A percentile compares a stretch with the other conserved stretches of the same genome.
phyloP scores from a whole-genome alignment of 345 rosid species.

The Turnera subulata region DNA sequence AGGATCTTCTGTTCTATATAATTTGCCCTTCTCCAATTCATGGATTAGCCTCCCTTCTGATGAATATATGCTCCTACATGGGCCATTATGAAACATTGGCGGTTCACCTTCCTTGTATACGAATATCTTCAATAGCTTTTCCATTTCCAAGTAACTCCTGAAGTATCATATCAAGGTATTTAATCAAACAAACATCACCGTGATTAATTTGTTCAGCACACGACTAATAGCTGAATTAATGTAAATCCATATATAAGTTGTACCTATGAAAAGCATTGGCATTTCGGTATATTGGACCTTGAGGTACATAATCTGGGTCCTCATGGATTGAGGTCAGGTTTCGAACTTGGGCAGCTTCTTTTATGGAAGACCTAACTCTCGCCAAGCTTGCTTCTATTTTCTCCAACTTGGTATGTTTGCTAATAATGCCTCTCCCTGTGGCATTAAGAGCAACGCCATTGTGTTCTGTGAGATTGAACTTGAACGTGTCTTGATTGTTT shows the following conservation, averaged over 20 bases:
- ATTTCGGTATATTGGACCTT: constrained; percentile 38
- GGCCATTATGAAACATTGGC: constrained; percentile 34
- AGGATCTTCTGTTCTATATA: constrained; percentile 42
- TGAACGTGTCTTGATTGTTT: not conserved
- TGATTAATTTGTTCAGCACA: too few relatives aligned
- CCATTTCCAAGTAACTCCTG: constrained; percentile 45
- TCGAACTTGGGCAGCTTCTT: constrained; percentile 28
- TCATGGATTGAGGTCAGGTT: constrained; percentile 26
- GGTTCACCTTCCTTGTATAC: constrained; percentile 39
- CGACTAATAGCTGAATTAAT: too few relatives aligned
- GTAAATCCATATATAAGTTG: not conserved
- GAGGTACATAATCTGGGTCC: constrained; percentile 32
- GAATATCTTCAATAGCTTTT: constrained; percentile 32
- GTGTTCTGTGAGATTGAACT: constrained; percentile 1
- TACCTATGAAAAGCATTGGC: constrained; percentile 39
- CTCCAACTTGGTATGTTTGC: constrained; percentile 18
- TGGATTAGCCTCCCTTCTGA: constrained; percentile 35
- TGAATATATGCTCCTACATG: constrained; percentile 37
- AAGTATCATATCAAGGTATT: not conserved
- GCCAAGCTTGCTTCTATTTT: constrained; percentile 27
- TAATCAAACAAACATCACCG: not conserved
- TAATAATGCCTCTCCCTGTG: not conserved
- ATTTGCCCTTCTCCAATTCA: constrained; percentile 33
- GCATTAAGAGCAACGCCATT: not conserved
- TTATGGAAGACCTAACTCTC: constrained; percentile 27